Base-by-base conservation (phyloP, 768 basidiomycete genomes). In the Panellus pusillus region DNA sequence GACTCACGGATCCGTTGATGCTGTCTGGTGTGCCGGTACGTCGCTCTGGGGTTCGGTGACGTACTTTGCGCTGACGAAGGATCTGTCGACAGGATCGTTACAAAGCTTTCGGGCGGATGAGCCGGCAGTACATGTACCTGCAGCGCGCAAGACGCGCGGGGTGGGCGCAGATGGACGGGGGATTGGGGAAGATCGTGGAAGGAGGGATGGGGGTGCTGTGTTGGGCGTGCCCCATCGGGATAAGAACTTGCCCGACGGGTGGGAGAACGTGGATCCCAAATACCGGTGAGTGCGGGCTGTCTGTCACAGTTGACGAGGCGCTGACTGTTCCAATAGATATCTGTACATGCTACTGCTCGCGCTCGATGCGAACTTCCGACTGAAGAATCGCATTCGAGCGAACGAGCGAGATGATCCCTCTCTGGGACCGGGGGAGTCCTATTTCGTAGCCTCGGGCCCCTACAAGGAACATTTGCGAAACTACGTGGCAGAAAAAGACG, bases 151-250 rank as follows among this genome's bases (percentile, higher is more conserved):
- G 38, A 28, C 27, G 56, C 2, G 36, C 37, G 20, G 57, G 49
- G 36, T 27, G 58, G 9, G 48, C 18, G 1, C 61, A 42, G 19
- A 51, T 39, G 43, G 36, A 47, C 0, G 45, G 9, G 11, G 60
- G 47, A 19, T 35, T 63, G 8, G 24, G 35, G 14, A 48, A 39
- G 3, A 49, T 55, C 6, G 44, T 42, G 28, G 24, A 35, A 1
- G 50, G 60, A 12, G 63, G 54, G 19, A 20, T 44, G 9, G 52
- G 50, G 6, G 52, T 63, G 2, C 6, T 20, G n/a, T 66, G 65
- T 31, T 65, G 63, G 52, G 57, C 65, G 1, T 66, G 65, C 41
- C 65, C 64, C 1, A 46, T 18, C 46, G 45, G 2, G 56, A 44
- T 1, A 31, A 52, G 9, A 66, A 66, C 41, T 18, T 65, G 13